These are phyloP conservation scores for Cutaneotrichosporon mucoides DNA, from an alignment of 1,284 basidiomycete species.

Conservation along the genomic window DNA sequence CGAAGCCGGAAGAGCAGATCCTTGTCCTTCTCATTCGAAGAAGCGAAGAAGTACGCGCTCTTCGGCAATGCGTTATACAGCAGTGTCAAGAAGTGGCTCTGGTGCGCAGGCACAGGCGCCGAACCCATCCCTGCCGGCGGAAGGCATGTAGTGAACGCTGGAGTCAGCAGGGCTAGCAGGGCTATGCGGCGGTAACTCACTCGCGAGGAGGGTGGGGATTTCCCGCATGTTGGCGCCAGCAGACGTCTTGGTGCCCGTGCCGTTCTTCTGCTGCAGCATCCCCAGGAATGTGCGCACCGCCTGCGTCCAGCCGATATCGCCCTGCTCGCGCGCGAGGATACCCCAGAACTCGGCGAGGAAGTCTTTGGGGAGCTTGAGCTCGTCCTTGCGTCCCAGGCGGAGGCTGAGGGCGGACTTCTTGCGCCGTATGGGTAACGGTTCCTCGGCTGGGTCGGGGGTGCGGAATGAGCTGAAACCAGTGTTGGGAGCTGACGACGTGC, in stretches of 20 bases:
- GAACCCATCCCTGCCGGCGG: slow-evolving; percentile 19
- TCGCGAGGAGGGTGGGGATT: slow-evolving; percentile 38
- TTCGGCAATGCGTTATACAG: slow-evolving; percentile 38
- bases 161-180: not conserved
- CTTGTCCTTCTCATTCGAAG: slow-evolving; percentile 39
- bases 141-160: slow-evolving; percentile 33
- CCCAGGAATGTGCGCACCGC: slow-evolving; percentile 34
- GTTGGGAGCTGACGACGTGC: not conserved
- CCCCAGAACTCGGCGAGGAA: slow-evolving; percentile 45
- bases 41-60: slow-evolving; percentile 29
- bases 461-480: slow-evolving; percentile 2
- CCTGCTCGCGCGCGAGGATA: slow-evolving; percentile 34
- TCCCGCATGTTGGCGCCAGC: slow-evolving; percentile 42
- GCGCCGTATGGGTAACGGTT: slow-evolving; percentile 5
- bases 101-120: slow-evolving; percentile 24
- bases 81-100: slow-evolving; percentile 30
- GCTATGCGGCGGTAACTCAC: slow-evolving; percentile 19
- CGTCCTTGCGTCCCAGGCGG: slow-evolving; percentile 26
- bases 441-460: slow-evolving; percentile 11
- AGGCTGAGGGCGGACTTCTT: slow-evolving; percentile 27
- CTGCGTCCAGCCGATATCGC: slow-evolving; percentile 37
- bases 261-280: slow-evolving; percentile 31
- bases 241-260: slow-evolving; percentile 40
- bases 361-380: slow-evolving; percentile 44
- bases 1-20: slow-evolving; percentile 43